These are phyloP conservation scores for Clonostachys chloroleuca DNA, from an alignment of 2,329 filamentous ascomycete genomes.

Conservation along the genomic window DNA sequence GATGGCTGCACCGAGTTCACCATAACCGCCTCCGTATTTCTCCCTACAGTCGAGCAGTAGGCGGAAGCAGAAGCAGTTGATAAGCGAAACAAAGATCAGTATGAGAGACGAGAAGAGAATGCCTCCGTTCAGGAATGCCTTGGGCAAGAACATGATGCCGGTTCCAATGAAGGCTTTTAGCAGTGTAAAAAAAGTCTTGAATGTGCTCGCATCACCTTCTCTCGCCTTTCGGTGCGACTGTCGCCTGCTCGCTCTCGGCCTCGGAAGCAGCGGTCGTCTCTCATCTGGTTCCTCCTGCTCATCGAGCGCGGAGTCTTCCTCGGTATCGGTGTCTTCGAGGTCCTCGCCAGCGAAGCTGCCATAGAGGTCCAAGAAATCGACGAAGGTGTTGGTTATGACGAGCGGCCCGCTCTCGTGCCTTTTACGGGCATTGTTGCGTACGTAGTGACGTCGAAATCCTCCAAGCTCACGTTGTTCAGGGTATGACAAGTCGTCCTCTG, in stretches of 20 bases:
- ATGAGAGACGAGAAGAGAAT: slow-evolving; percentile 71
- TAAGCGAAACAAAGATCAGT: slow-evolving; percentile 57
- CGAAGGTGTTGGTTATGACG: slow-evolving; percentile 64
- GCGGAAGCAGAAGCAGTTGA: slow-evolving; percentile 69
- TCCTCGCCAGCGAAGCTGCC: slow-evolving; percentile 76
- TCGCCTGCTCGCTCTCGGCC: slow-evolving; percentile 35
- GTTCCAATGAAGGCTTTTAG: slow-evolving; percentile 77
- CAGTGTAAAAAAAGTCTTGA: slow-evolving; percentile 73
- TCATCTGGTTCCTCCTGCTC: slow-evolving; percentile 36
- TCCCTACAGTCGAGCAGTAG: slow-evolving; percentile 64
- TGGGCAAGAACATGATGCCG: slow-evolving; percentile 78
- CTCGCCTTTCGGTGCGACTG: slow-evolving; percentile 36
- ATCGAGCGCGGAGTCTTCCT: slow-evolving; percentile 53
- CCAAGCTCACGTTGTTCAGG: slow-evolving; percentile 35
- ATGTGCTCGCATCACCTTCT: slow-evolving; percentile 60
- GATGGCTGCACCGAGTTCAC: slow-evolving; percentile 66
- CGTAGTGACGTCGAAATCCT: slow-evolving; percentile 41
- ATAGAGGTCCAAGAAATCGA: slow-evolving; percentile 73
- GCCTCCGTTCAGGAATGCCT: slow-evolving; percentile 74
- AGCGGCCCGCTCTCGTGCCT: slow-evolving; percentile 25
- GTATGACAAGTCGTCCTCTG: slow-evolving; percentile 21
- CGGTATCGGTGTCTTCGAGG: slow-evolving; percentile 39
- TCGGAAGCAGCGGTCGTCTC: slow-evolving; percentile 47
- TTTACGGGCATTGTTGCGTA: slow-evolving; percentile 32
- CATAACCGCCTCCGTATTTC: slow-evolving; percentile 65